A percentile compares a stretch with the other conserved stretches of the same genome.
Conservation (phyloP, 257 asterid genomes). For the Lantana camara region DNA sequence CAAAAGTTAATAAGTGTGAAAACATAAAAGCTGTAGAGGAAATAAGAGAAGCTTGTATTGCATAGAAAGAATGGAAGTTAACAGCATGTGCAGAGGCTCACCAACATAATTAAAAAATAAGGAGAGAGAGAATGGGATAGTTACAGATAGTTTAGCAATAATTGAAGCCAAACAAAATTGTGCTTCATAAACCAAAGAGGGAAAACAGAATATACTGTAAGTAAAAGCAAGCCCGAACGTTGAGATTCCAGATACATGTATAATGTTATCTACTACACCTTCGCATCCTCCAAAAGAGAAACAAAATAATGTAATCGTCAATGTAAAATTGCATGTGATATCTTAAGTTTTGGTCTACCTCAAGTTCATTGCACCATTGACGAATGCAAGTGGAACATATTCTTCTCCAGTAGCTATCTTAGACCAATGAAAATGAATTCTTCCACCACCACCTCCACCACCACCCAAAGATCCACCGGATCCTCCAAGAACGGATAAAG, state of each 20-base stretch:
- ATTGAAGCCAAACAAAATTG: conserved; percentile 20
- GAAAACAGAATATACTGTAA: not conserved
- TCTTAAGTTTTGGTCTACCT: conserved; percentile 45
- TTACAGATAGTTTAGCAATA: not conserved
- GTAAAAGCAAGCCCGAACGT: not conserved
- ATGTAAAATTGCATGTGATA: not conserved
- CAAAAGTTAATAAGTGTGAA: not conserved
- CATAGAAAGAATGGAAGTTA: conserved; percentile 4
- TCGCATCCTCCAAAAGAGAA: not conserved
- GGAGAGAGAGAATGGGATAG: not conserved
- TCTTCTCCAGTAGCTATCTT: conserved; percentile 69
- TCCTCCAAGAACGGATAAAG: conserved; percentile 84
- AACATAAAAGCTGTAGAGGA: not conserved
- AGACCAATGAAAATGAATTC: conserved; percentile 97
- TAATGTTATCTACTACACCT: conserved; percentile 1
- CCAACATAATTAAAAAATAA: conserved; percentile 7
- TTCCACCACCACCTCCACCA: conserved; percentile 98
- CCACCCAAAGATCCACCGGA: conserved; percentile 87
- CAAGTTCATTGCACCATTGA: conserved; percentile 65
- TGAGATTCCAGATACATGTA: not conserved
- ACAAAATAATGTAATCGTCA: not conserved
- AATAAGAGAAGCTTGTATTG: not conserved
- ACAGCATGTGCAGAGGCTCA: not conserved
- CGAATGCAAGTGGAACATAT: conserved; percentile 77
- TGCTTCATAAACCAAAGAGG: conserved; percentile 12